Evolutionary conservation across 2,329 filamentous ascomycete genomes (phyloP), one percentile per base, ranked within the genome.

Genomic region (Alternaria rosae): DNA sequence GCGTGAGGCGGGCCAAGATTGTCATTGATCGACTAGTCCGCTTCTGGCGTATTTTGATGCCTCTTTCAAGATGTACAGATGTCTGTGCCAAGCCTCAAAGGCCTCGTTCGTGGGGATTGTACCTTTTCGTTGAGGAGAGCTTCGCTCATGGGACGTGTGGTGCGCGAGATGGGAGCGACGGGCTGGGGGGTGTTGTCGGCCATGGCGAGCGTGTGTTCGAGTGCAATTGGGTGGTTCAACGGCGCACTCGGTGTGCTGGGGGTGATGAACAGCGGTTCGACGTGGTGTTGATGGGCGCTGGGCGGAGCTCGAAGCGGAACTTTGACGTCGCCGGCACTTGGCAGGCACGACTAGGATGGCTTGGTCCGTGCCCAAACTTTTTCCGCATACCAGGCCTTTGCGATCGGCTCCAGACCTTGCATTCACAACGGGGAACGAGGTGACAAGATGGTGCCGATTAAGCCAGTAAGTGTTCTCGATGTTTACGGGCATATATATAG

Each of bases 91-190:
- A 35, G 35, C 35, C 28, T 21, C 28, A 23, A 4, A 12, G 35
- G 12, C 5, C 30, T 15, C n/a, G 15, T 25, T 17, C 47, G 43
- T 20, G 42, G 64, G 54, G 53, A 38, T 26, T 57, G 72, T 89
- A 97, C 95, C 93, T 99, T 99, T 85, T 99, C 95, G 83, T 98
- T 98, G 79, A 99, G 88, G 76, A 99, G 89, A 78, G 94, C 92
- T 86, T 99, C 95, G 86, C 94, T 98, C 84, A 97, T 91, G 68
- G 95, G 94, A 82, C 88, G 87, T 78, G 82, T 87, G 66, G 88
- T 84, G 74, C 92, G 89, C 81, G 91, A 87, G 79, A 91, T 86
- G 74, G 89, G 86, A 71, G 88, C 84, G 69, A 86, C 82, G 76
- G 87, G 75, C 65, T 82, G 73, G 61, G 78, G 79, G 82, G 78